Base-by-base conservation (phyloP, 805 yeast species). In the Nakazawaea ambrosiae region DNA sequence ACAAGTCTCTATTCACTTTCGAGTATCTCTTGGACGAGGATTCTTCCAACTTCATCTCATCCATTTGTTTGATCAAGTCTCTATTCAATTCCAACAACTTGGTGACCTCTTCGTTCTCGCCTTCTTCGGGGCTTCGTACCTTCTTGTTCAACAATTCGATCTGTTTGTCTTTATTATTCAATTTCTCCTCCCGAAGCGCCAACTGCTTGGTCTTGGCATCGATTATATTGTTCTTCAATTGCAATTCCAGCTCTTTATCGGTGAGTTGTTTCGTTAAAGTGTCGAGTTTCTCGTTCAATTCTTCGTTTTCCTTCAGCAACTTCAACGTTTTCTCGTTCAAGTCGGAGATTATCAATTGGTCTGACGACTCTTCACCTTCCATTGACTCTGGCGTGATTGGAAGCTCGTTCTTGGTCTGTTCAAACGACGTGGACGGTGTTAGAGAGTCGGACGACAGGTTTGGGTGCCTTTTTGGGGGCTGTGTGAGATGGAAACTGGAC, bases 321-420 rank as follows among this genome's bases (percentile, higher is more conserved):
- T 11, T 10, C 8, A 25, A 30, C 25, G 30, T 36, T 28, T 33
- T 27, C n/a, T 15, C 23, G 15, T 23, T 16, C 32, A 33, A 10
- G n/a, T 33, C 37, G n/a, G 24, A 4, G 14, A 25, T 20, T 20
- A 20, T n/a, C 10, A 18, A 11, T 3, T 26, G 19, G 10, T 27
- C 20, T 11, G 5, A 16, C 4, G 14, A 11, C 16, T 22, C 29
- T 11, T 20, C 20, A 4, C 20, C 29, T 11, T 33, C 33, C 20
- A 33, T 20, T 2, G 41, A 37, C 17, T 38, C 41, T 3, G 41
- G 41, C 9, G 41, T 38, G 7, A 34, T 29, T 10, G 41, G 41
- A 10, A 38, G 28, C 15, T 33, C 34, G n/a, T 17, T 14, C 5
- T 20, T 8, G 10, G 17, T 8, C 16, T 6, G 11, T 8, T 17